A percentile compares a stretch with the other conserved stretches of the same genome.
These are phyloP conservation scores for Xerocomellus chrysenteron DNA, from an alignment of 768 basidiomycete genomes.

Conservation along the genomic window DNA sequence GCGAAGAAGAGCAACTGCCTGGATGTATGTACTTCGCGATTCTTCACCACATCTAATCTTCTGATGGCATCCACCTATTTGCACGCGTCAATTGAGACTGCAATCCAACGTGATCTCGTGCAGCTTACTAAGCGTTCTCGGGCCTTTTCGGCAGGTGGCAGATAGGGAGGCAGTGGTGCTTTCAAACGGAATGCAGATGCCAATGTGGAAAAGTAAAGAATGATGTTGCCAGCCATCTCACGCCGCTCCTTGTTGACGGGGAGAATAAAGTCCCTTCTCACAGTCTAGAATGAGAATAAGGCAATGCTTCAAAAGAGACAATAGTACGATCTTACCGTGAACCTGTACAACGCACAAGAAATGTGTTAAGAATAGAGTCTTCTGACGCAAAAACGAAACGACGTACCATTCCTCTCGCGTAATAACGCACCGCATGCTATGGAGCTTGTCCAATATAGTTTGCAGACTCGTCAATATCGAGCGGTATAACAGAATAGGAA, in stretches of 20 bases:
- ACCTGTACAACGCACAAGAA: slow-evolving; percentile 43
- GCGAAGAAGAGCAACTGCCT: slow-evolving; percentile 90
- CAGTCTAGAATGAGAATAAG: slow-evolving; percentile 47
- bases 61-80: slow-evolving; percentile 78
- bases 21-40: slow-evolving; percentile 76
- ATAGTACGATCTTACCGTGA: slow-evolving; percentile 51
- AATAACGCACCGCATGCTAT: slow-evolving; percentile 97
- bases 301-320: not conserved
- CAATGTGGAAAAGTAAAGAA: slow-evolving; percentile 82
- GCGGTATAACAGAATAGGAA: slow-evolving; percentile 84
- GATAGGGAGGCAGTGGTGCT: slow-evolving; percentile 92
- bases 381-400: not conserved
- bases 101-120: not conserved
- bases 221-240: slow-evolving; percentile 94
- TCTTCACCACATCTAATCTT: slow-evolving; percentile 83
- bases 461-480: slow-evolving; percentile 80
- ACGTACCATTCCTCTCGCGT: slow-evolving; percentile 89
- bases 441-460: slow-evolving; percentile 82
- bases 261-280: slow-evolving; percentile 82
- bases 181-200: slow-evolving; percentile 81
- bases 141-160: slow-evolving; percentile 89
- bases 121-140: slow-evolving; percentile 68
- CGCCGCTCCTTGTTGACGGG: slow-evolving; percentile 87
- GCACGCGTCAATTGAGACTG: not conserved
- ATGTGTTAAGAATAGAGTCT: slow-evolving; percentile 7